Conservation (phyloP, 2,329 filamentous ascomycete species). For the Venturia carpophila region DNA sequence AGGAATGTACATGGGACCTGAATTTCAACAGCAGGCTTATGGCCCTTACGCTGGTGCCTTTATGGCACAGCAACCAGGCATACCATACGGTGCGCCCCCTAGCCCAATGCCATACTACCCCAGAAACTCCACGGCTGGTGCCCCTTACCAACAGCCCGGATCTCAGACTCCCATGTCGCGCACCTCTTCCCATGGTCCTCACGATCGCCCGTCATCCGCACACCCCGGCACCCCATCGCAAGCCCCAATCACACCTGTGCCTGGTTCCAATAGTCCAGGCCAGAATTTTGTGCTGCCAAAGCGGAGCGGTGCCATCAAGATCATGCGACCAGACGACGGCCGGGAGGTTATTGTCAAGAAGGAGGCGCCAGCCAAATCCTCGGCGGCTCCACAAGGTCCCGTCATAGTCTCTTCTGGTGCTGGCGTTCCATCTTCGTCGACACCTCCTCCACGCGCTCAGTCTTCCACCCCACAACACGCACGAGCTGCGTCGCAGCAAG, state of each 20-base stretch:
- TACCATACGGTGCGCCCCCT: constrained; percentile 23
- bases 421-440: constrained; percentile 52
- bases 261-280: constrained; percentile 49
- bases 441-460: constrained; percentile 64
- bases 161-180: constrained; percentile 65
- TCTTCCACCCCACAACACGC: constrained; percentile 57
- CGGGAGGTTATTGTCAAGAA: constrained; percentile 61
- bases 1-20: constrained; percentile 17
- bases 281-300: constrained; percentile 56
- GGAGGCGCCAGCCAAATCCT: constrained; percentile 39
- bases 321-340: constrained; percentile 73
- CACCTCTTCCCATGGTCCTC: constrained; percentile 43
- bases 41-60: not conserved
- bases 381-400: constrained; percentile 34
- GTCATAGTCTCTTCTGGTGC: constrained; percentile 57
- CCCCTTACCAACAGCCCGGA: constrained; percentile 50
- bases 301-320: constrained; percentile 66
- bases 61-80: constrained; percentile 18
- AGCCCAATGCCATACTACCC: constrained; percentile 34
- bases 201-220: constrained; percentile 54
- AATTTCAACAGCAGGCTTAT: constrained; percentile 4
- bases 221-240: constrained; percentile 50
- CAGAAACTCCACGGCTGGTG: constrained; percentile 23
- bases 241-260: constrained; percentile 43
- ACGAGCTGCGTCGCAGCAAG: constrained; percentile 61